Evolutionary conservation across 805 yeast species (phyloP), one percentile per base, ranked within the genome.

Genomic region (Zygosaccharomyces pseudorouxii): DNA sequence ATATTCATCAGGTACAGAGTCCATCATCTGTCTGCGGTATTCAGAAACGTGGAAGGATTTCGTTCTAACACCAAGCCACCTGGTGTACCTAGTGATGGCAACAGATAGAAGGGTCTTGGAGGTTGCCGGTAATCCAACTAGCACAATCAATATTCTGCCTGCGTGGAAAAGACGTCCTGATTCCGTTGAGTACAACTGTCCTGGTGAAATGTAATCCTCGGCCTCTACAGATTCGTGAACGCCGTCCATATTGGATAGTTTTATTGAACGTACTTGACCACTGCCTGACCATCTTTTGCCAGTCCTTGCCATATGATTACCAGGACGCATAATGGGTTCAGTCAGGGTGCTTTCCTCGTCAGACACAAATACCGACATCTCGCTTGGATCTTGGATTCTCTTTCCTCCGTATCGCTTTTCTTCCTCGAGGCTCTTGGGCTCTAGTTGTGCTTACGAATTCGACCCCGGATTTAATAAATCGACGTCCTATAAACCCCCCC

Each of bases 31-130:
- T 53, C 97, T 77, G 59, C 97, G 78, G 63, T 90, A 92, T 65
- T 93, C 95, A 20, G 97, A 93, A 52, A 90, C 78, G 68, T 92
- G 98, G 71, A 88, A 92, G 25, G 89, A 81, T 58, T 89, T 90
- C 1, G 97, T 84, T 60, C 86, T 84, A 18, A 93, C 98, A 4
- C 99, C 99, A 39, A 93, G 73, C 99, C 99, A 93, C 59, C 97
- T 78, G 56, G 95, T 73, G 66, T 90, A 93, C 50, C 99, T 78
- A 3, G 97, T 89, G 54, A 93, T 75, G 11, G 96, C 84, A 35
- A 92, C 97, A 5, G 97, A 85, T 44, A 92, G 74, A 64, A 89
- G 89, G 1, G 99, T 93, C 65, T 93, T 93, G 2, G 98, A 97
- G 42, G 98, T 77, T 1, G 97, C 98, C 2, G 99, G 98, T 51